A percentile compares a stretch with the other conserved stretches of the same genome.
Evolutionary conservation across 116 monocot genomes (phyloP).

Genomic region (Cymodocea nodosa): DNA sequence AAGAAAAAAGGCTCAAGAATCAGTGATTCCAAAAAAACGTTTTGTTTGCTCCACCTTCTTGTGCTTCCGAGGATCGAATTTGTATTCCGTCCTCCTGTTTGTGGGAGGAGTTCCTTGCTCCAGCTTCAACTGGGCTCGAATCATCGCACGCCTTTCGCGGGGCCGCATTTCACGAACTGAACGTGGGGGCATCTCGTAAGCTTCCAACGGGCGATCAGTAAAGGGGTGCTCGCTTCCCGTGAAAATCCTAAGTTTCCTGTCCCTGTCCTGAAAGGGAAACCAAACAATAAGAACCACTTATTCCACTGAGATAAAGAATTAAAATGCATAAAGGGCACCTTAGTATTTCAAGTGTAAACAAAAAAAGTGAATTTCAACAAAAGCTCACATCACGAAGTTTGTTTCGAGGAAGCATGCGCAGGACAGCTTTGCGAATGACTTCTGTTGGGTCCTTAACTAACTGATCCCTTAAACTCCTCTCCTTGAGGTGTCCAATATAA

Average conservation of each 20-base stretch:
- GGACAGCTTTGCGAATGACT: slow-evolving; percentile 92
- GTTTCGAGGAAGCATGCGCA: slow-evolving; percentile 93
- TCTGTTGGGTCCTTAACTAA: slow-evolving; percentile 84
- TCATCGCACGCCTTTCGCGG: slow-evolving; percentile 61
- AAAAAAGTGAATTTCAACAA: too few species aligned
- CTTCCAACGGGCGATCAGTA: slow-evolving; percentile 51
- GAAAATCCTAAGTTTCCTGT: slow-evolving; percentile 87
- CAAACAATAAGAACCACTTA: background rate
- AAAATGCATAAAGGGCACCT: too few species aligned
- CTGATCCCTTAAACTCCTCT: slow-evolving; percentile 89
- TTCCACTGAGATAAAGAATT: too few species aligned
- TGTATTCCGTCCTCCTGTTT: slow-evolving; percentile 9
- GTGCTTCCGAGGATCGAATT: slow-evolving; percentile 11
- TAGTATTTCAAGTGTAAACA: too few species aligned
- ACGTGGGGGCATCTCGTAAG: slow-evolving; percentile 79
- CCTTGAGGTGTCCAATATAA: slow-evolving; percentile 75
- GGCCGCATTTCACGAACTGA: slow-evolving; percentile 80
- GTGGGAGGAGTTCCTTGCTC: slow-evolving; percentile 30
- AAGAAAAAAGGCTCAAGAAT: background rate
- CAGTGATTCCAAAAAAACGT: slow-evolving; percentile 9
- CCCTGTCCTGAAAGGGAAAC: slow-evolving; percentile 48
- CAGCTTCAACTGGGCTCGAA: slow-evolving; percentile 77
- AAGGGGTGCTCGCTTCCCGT: slow-evolving; percentile 74
- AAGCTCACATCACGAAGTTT: slow-evolving; percentile 73
- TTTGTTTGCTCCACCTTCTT: slow-evolving; percentile 9